Base-by-base conservation (phyloP, 345 rosid species). In the Pistacia atlantica region DNA sequence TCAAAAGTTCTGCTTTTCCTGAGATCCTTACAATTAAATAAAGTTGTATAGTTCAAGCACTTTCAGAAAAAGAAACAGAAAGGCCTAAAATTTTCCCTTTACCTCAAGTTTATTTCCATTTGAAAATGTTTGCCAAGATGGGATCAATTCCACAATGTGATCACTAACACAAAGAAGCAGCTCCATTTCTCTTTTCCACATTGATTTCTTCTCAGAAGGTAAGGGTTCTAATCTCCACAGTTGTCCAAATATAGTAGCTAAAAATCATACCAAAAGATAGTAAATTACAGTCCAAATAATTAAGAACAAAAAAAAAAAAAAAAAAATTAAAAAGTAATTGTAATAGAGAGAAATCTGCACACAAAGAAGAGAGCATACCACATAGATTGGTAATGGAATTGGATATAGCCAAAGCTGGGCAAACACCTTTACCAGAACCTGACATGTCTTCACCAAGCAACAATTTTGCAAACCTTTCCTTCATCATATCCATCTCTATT, bases 381-480 rank as follows among this genome's bases (percentile, higher is more conserved):
- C 97, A 93, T 22, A 96, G 90, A 86, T 96, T 96, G 57, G 99
- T 96, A 73, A 96, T 91, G 80, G 99, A 93, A 84, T 96, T 96
- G 25, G 97, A 92, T 72, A 93, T 88, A 22, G 98, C 97, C 83
- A 92, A 79, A 77, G 98, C 95, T 8, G 98, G 85, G 79, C 93
- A 90, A 49, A 87, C 99, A 9, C 99, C 99, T 83, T 91, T 91
- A 10, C 99, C 99, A 48, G 92, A 91, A 14, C 99, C 99, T 68
- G 98, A 96, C 98, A 96, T 93, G 78, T 96, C 99, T 76, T 96
- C 99, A 8, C 99, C 99, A 69, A 96, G 99, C 78, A 96, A 76
- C 85, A 96, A 79, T 75, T 96, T 96, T 16, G 98, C 87, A 84
- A 92, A 93, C 74, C 95, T 92, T 87, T 96, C 99, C 88, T 90